Conservation (phyloP, 768 basidiomycete genomes). For the Mycena chlorophos region DNA sequence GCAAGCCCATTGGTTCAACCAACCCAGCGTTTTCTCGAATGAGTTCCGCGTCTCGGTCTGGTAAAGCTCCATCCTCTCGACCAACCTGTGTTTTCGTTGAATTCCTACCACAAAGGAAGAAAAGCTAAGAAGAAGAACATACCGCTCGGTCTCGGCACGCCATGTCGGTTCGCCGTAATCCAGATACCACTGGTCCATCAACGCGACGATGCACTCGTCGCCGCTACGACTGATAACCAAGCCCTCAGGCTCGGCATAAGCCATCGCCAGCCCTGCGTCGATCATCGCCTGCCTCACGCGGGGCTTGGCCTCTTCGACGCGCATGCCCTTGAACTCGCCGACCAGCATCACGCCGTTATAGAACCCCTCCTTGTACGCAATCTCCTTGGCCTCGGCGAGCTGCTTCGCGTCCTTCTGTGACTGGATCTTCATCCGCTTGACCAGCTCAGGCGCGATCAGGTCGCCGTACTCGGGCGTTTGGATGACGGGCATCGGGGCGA, state of each 20-base stretch:
- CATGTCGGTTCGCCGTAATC: conserved; percentile 94
- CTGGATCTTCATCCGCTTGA: conserved; percentile 89
- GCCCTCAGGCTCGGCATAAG: conserved; percentile 95
- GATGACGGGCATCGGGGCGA: conserved; percentile 87
- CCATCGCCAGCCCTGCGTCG: conserved; percentile 70
- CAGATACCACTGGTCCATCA: conserved; percentile 99
- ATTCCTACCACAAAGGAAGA: too few relatives aligned
- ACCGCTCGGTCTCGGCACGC: conserved; percentile 85
- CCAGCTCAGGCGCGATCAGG: conserved; percentile 78
- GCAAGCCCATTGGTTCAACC: conserved; percentile 99
- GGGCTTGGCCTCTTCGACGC: conserved; percentile 88
- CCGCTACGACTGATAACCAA: conserved; percentile 84
- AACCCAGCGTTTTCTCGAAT: conserved; percentile 88
- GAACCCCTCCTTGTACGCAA: conserved; percentile 98
- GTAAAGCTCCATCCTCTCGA: conserved; percentile 89
- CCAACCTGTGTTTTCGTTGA: conserved; percentile 47
- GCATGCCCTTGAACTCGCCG: conserved; percentile 86
- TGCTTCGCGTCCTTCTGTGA: conserved; percentile 93
- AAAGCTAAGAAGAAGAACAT: conserved; percentile 29
- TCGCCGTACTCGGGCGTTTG: conserved; percentile 91
- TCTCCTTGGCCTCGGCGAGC: conserved; percentile 94
- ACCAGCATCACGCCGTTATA: conserved; percentile 90
- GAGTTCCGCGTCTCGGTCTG: conserved; percentile 87
- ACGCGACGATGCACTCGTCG: conserved; percentile 97
- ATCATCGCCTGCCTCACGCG: conserved; percentile 88